Percentiles rank a stretch among this genome's conserved stretches.
Conservation (phyloP, 2,329 filamentous ascomycete species). For the Tolypocladium cylindrosporum region DNA sequence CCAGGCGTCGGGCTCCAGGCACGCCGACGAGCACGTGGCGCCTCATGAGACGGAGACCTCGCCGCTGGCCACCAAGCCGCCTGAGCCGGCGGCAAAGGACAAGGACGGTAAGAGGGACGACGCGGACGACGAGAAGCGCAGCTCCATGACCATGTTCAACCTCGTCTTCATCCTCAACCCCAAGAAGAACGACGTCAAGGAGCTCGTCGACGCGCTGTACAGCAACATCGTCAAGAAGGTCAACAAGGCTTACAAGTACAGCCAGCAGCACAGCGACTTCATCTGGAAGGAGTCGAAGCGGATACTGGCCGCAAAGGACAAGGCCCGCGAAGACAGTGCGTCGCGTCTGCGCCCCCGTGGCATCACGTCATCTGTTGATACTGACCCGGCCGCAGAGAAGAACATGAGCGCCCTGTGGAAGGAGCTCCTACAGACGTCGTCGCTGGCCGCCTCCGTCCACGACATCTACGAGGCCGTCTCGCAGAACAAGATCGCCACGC, state of each 20-base stretch:
- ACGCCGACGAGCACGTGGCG: slow-evolving; percentile 19
- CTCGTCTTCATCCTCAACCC: slow-evolving; percentile 86
- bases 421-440: slow-evolving; percentile 61
- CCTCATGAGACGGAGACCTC: slow-evolving; percentile 18
- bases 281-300: slow-evolving; percentile 84
- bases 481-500: slow-evolving; percentile 74
- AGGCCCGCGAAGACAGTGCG: slow-evolving; percentile 60
- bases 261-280: slow-evolving; percentile 81
- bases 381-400: slow-evolving; percentile 26
- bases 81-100: slow-evolving; percentile 12
- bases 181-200: slow-evolving; percentile 64
- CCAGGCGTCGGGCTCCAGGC: slow-evolving; percentile 23
- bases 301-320: slow-evolving; percentile 73
- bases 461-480: slow-evolving; percentile 76
- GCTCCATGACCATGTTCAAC: slow-evolving; percentile 93
- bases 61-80: slow-evolving; percentile 12
- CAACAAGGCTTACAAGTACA: slow-evolving; percentile 85
- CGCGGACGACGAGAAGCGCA: slow-evolving; percentile 50
- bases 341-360: slow-evolving; percentile 2
- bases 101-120: slow-evolving; percentile 33
- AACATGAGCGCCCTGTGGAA: slow-evolving; percentile 59
- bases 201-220: slow-evolving; percentile 68
- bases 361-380: background rate
- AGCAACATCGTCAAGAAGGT: slow-evolving; percentile 85
- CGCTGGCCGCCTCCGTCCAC: slow-evolving; percentile 71